Evolutionary conservation across 441 rosid species (phyloP), one percentile per base, ranked within the genome.

Genomic region (Mallotus repandus): DNA sequence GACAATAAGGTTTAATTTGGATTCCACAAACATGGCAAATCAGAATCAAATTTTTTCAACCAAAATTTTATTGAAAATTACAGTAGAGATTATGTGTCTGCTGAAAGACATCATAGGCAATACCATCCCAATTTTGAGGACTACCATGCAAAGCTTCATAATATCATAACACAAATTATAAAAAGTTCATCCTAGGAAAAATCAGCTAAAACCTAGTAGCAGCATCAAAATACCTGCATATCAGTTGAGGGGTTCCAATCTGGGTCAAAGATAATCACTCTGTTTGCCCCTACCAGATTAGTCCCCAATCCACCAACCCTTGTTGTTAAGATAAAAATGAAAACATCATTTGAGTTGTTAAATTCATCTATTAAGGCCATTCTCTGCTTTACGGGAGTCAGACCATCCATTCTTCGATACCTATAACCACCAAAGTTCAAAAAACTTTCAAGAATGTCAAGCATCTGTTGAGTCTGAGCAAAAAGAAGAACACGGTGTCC

Each of bases 181-280:
- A 55, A 38, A 12, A 48, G 63, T 25, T 52, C 14, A 75, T 62
- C 71, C 49, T 61, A 35, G 59, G 72, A 19, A 21, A 66, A 54
- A 63, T 25, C 53, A 19, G 63, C 55, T 12, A 69, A 75, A 75
- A 53, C 48, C 35, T 65, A 68, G 16, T 45, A 18, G 41, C 41
- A 65, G 63, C 48, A 32, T 25, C 50, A 73, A 76, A 49, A 38
- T 85, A 94, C 97, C 94, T 93, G 99, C 87, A 95, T 90, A 78
- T 95, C 99, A 61, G 89, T 95, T 66, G 99, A 90, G 48, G 99
- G 99, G 79, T 95, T 95, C 99, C 99, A 95, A 77, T 95, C 99
- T 4, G 99, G 99, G 77, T 95, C 98, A 75, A 93, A 95, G 67
- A 95, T 95, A 76, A 95, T 95, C 79, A 95, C 99, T 78, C 98